phyloP scores from a whole-genome alignment of 345 rosid species.

The Isatis tinctoria region DNA sequence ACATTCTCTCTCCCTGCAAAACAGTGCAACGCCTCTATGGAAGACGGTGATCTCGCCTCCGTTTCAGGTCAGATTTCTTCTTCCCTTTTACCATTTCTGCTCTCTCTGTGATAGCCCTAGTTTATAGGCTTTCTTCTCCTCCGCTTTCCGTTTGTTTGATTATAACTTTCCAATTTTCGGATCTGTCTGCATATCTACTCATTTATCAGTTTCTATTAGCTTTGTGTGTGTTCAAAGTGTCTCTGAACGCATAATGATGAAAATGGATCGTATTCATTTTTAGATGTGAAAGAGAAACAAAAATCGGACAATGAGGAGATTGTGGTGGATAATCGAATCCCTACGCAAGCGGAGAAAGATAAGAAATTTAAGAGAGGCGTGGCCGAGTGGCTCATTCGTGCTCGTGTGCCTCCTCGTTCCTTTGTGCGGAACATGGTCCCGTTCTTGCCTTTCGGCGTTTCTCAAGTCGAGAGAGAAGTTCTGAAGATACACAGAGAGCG shows the following conservation, averaged over 20 bases:
- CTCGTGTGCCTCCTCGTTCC: not conserved
- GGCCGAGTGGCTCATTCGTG: not conserved
- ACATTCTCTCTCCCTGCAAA: not conserved
- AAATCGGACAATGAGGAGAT: not conserved
- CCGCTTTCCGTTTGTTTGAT: not conserved
- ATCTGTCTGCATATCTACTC: not conserved
- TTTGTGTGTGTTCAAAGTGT: no score
- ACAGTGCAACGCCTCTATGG: not conserved
- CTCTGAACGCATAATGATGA: not conserved
- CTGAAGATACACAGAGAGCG: not conserved
- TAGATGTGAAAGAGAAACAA: not conserved
- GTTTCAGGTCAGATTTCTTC: not conserved
- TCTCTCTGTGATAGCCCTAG: not conserved
- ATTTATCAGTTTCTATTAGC: not conserved
- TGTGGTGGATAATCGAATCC: not conserved
- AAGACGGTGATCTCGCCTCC: not conserved
- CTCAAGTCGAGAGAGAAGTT: not conserved
- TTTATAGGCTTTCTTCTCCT: not conserved
- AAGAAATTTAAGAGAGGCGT: not conserved
- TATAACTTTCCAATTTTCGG: not conserved
- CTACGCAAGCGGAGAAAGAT: not conserved
- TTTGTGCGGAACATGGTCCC: not conserved
- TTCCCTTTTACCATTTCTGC: not conserved
- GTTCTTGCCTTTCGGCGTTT: not conserved
- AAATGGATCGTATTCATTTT: not conserved